Conservation (phyloP, 768 basidiomycete genomes). For the Lentinula detonsa region DNA sequence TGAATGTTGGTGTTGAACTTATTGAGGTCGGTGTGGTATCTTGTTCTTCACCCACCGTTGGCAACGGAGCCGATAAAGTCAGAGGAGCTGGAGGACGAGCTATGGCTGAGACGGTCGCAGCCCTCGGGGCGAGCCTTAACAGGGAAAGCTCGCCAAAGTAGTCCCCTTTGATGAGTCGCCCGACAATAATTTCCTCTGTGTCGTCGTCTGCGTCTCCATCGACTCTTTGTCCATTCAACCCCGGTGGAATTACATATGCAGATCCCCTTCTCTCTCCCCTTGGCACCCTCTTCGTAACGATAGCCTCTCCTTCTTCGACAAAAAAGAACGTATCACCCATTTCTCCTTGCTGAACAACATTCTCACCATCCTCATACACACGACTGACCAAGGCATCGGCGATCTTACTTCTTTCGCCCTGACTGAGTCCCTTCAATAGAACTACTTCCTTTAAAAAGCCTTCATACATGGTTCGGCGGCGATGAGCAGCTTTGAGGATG, state of each 20-base stretch:
- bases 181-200: conserved; percentile 63
- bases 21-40: background rate
- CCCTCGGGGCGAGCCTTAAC: conserved; percentile 82
- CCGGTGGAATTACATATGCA: background rate
- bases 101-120: conserved; percentile 91
- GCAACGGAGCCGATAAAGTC: background rate
- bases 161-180: conserved; percentile 80
- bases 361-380: conserved; percentile 77
- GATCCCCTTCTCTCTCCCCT: background rate
- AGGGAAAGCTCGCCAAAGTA: conserved; percentile 98
- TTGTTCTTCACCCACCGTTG: background rate
- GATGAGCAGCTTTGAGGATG: conserved; percentile 87
- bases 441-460: conserved; percentile 89
- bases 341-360: conserved; percentile 89
- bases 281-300: conserved; percentile 58
- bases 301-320: conserved; percentile 89
- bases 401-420: conserved; percentile 92
- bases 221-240: background rate
- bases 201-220: conserved; percentile 34
- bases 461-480: conserved; percentile 94
- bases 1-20: background rate
- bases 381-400: conserved; percentile 89
- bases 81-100: conserved; percentile 23
- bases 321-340: conserved; percentile 98
- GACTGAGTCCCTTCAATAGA: conserved; percentile 78